Evolutionary conservation across 2,329 filamentous ascomycete species (phyloP).

Genomic region (Fusarium gaditjirri): DNA sequence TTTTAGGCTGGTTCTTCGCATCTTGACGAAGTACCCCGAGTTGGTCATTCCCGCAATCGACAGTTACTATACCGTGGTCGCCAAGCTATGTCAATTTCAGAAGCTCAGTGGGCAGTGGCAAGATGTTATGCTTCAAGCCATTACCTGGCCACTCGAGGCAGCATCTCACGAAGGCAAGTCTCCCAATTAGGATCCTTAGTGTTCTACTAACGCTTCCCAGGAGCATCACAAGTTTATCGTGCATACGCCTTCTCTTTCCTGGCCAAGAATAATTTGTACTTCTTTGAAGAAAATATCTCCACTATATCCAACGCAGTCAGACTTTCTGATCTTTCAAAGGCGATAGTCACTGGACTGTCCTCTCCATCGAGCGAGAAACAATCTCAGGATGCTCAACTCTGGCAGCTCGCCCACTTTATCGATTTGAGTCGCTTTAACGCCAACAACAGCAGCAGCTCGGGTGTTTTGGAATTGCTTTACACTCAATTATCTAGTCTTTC

Average conservation of each 20-base stretch:
- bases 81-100: slow-evolving; percentile 48
- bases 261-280: slow-evolving; percentile 46
- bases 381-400: slow-evolving; percentile 62
- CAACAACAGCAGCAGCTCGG: slow-evolving; percentile 49
- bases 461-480: slow-evolving; percentile 64
- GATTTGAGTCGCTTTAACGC: slow-evolving; percentile 59
- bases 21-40: slow-evolving; percentile 36
- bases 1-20: slow-evolving; percentile 51
- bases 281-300: slow-evolving; percentile 55
- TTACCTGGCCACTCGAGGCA: slow-evolving; percentile 46
- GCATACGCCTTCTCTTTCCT: slow-evolving; percentile 44
- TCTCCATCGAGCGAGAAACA: slow-evolving; percentile 37
- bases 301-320: slow-evolving; percentile 53
- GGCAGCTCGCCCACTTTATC: slow-evolving; percentile 75
- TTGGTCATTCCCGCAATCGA: slow-evolving; percentile 41
- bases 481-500: slow-evolving; percentile 64
- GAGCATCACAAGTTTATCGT: slow-evolving; percentile 26
- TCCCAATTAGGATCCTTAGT: no score
- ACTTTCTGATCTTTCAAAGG: slow-evolving; percentile 53
- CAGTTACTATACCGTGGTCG: slow-evolving; percentile 56
- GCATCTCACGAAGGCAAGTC: slow-evolving; percentile 34
- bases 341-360: slow-evolving; percentile 53
- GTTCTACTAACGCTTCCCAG: slow-evolving; percentile 13
- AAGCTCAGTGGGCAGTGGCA: slow-evolving; percentile 32
- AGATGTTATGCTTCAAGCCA: slow-evolving; percentile 43